Conservation (phyloP, 106 monocot species). For the Dioscorea alata region DNA sequence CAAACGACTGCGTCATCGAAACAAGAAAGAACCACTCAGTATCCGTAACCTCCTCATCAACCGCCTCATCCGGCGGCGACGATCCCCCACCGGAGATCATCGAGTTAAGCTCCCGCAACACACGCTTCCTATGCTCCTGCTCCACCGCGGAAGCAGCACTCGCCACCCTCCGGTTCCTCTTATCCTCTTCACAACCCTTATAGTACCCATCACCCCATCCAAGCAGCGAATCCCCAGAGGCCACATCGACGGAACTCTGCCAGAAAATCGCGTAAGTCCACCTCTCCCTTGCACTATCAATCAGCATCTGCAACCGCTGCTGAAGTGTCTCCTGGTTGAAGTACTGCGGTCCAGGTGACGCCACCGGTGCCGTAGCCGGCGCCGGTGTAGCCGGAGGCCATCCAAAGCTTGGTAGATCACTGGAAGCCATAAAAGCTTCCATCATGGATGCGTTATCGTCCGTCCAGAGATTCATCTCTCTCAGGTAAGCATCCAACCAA, state of each 20-base stretch:
- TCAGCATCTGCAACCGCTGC: conserved; percentile 64
- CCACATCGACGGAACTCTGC: conserved; percentile 54
- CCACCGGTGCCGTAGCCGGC: neutral
- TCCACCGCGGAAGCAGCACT: conserved; percentile 25
- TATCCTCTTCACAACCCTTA: conserved; percentile 59
- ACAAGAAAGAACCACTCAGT: conserved; percentile 88
- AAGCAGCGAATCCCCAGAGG: conserved; percentile 39
- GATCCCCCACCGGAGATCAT: conserved; percentile 38
- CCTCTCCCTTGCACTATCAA: conserved; percentile 42
- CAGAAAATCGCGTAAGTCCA: conserved; percentile 96
- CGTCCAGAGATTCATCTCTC: conserved; percentile 65
- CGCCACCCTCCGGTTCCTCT: conserved; percentile 21
- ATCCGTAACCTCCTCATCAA: conserved; percentile 79
- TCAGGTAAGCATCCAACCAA: too few relatives aligned
- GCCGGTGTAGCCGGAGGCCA: conserved; percentile 13
- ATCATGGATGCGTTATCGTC: conserved; percentile 87
- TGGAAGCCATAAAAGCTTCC: conserved; percentile 74
- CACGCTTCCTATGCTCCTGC: conserved; percentile 73
- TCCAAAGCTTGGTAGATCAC: conserved; percentile 30
- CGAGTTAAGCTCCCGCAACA: conserved; percentile 65
- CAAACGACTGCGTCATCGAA: conserved; percentile 77
- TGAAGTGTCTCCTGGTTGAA: conserved; percentile 48
- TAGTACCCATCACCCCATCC: conserved; percentile 96
- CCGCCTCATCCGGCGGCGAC: conserved; percentile 21
- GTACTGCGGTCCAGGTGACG: neutral